Evolutionary conservation across 257 asterid species (phyloP), one percentile per base, ranked within the genome.

Genomic region (Eustoma russellianum): DNA sequence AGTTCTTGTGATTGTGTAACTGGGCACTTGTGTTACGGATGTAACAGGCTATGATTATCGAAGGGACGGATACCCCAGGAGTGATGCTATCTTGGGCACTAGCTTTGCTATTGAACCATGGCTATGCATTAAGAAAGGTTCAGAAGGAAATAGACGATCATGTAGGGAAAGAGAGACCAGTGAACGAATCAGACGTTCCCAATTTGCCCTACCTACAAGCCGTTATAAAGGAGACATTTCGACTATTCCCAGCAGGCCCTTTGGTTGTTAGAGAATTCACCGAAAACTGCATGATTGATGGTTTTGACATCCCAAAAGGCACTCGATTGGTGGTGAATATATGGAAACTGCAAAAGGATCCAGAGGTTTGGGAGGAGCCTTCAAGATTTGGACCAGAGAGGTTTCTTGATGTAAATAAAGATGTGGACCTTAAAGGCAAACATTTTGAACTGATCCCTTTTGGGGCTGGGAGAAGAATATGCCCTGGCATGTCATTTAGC

Each of bases 381-480:
- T 1, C 1, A 0, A 54, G 47, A 17, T 58, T 58, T 14, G 9
- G 13, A 13, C 63, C 63, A 3, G 63, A 58, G 16, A 58, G 63
- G n/a, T n/a, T n/a, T n/a, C n/a, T n/a, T n/a, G n/a, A n/a, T n/a
- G n/a, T n/a, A n/a, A n/a, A n/a, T n/a, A 19, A 46, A 46, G 15
- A 13, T 58, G 14, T 46, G 34, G 0, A 30, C 46, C 30, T 47
- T 5, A 46, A 10, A 16, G 63, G 55, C 6, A 33, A 47, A 7
- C n/a, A 58, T n/a, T 58, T 46, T 15, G 63, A 47, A 34, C 2
- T 46, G 46, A 48, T 58, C 5, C 63, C 63, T 1, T 58, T 58
- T 47, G 46, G 63, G 5, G 11, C 33, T 47, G 63, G 63, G 24
- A 58, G 63, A 48, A 58, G 63, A 45, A 57, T 57, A 7, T 57